Base-by-base conservation (phyloP, 1,284 basidiomycete species). In the Fomitiporia mediterranea region DNA sequence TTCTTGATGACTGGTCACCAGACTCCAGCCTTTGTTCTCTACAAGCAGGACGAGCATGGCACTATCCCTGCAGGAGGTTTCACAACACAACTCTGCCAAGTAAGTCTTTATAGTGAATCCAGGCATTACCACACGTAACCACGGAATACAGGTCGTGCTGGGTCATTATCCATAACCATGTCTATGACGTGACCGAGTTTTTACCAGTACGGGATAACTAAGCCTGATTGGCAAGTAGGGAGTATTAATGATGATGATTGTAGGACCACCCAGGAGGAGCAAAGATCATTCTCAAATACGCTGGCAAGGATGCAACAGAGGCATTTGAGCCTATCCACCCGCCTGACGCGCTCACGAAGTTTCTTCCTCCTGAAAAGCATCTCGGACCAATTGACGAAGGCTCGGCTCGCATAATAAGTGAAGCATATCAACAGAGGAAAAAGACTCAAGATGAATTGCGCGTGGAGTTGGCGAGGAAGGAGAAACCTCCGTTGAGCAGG, bases 101-200 rank as follows among this genome's bases (percentile, higher is more conserved):
- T 84, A 60, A 35, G 71, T 64, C 15, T 64, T 48, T 42, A 42
- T 7, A 7, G 27, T 11, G 48, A 21, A 38, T 47, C 17, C 34
- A 46, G 15, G n/a, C n/a, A 50, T 23, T 39, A 27, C 38, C 27
- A 32, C 27, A 23, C 21, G 27, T 2, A 39, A 48, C 58, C 50
- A 48, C 9, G 15, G 40, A 63, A 58, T 44, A 35, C 35, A 60
- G 48, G 11, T 86, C 84, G n/a, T 92, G 91, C 69, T 95, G 92
- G 94, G 87, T 96, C 60, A 84, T 95, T 63, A 89, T 94, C 60
- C 75, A 81, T 60, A 80, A 83, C 69, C 75, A 78, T 54, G 86
- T 91, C 19, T 91, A 89, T 69, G 88, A 91, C 72, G 87, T 95
- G 55, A 94, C 93, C 4, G 85, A 89, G 9, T 95, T 96, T 67